Conservation (phyloP, 352 stramenopile species). For the Globisporangium recalcitrans region DNA sequence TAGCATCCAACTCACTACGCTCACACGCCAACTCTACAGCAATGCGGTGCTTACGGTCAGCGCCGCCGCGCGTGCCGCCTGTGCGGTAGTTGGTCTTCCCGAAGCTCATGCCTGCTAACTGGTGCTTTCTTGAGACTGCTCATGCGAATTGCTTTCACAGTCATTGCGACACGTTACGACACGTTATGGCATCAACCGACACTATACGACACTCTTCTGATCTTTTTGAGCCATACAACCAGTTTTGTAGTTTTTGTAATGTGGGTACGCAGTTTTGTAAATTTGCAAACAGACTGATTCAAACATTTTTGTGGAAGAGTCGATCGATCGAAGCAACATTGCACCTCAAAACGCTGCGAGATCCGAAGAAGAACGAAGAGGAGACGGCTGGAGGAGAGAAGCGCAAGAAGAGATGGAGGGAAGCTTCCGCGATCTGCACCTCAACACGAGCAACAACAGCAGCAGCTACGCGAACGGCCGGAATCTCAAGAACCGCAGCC, state of each 20-base stretch:
- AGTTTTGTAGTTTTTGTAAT: neutral
- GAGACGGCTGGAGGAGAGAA: no score
- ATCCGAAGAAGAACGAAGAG: neutral
- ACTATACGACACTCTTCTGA: neutral
- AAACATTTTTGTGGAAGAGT: conserved; percentile 11
- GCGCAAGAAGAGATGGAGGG: conserved; percentile 28
- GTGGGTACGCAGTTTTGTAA: neutral
- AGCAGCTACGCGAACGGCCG: conserved; percentile 14
- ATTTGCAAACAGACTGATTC: neutral
- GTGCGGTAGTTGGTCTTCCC: conserved; percentile 82
- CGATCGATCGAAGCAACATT: neutral
- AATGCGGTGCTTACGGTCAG: conserved; percentile 59
- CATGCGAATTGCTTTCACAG: neutral
- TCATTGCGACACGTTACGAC: neutral
- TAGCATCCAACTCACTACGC: neutral
- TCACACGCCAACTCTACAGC: neutral
- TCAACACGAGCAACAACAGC: conserved; percentile 8
- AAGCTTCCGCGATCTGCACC: conserved; percentile 28
- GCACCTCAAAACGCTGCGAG: conserved; percentile 3
- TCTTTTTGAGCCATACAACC: neutral
- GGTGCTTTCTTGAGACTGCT: neutral
- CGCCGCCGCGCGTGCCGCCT: conserved; percentile 81
- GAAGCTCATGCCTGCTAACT: conserved; percentile 63
- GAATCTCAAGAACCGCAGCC: conserved; percentile 17
- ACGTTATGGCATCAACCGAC: neutral